phyloP scores from a whole-genome alignment of 768 basidiomycete species.

The Termitomyces sp. region DNA sequence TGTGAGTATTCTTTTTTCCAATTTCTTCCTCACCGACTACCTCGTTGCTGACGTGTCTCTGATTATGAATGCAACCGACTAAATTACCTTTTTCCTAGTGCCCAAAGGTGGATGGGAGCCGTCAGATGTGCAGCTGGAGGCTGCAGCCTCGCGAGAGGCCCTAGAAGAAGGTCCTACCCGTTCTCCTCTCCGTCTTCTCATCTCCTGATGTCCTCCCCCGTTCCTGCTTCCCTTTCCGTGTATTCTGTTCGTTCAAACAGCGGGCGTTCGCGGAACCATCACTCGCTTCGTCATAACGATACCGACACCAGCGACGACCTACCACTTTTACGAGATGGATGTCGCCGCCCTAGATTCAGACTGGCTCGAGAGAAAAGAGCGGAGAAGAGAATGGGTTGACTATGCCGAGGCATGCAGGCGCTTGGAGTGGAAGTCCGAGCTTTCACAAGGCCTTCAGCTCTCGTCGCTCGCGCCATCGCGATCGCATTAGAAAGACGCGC shows the following conservation, averaged over 20 bases:
- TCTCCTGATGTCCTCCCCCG: constrained; percentile 58
- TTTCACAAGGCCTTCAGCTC: constrained; percentile 67
- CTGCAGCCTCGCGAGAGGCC: constrained; percentile 88
- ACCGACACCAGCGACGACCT: constrained; percentile 70
- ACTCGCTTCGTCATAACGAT: constrained; percentile 83
- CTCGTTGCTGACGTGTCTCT: constrained; percentile 9
- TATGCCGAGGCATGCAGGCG: constrained; percentile 73
- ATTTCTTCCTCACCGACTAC: constrained; percentile 6
- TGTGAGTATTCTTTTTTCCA: constrained; percentile 53
- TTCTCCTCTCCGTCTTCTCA: constrained; percentile 68
- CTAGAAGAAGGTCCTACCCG: constrained; percentile 94
- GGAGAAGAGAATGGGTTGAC: constrained; percentile 84
- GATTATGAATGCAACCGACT: constrained; percentile 8
- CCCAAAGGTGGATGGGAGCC: constrained; percentile 93
- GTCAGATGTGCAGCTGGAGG: constrained; percentile 75
- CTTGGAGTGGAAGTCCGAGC: constrained; percentile 81
- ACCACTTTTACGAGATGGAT: constrained; percentile 90
- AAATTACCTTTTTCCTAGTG: constrained; percentile 36
- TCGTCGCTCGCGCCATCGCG: constrained; percentile 57
- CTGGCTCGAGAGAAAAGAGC: constrained; percentile 79
- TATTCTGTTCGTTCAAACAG: constrained; percentile 37
- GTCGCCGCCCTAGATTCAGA: constrained; percentile 69
- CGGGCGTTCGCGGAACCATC: constrained; percentile 83
- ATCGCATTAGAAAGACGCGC: constrained; percentile 16
- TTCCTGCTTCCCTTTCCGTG: constrained; percentile 16